Conservation (phyloP, 306 rosid species). For the Sicyos edulis region DNA sequence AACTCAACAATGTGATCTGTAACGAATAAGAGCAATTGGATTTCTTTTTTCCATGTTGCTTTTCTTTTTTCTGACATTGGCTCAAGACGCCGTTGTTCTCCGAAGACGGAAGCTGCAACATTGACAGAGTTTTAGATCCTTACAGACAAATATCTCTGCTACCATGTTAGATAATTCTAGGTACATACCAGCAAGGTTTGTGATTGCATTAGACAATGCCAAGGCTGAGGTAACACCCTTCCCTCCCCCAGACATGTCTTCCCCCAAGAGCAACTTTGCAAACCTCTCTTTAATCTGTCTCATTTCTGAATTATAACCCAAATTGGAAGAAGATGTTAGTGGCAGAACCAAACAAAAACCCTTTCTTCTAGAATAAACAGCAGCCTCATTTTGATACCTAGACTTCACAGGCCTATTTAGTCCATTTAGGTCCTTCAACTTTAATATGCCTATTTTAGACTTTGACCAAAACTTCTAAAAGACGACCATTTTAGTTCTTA, state of each 20-base stretch:
- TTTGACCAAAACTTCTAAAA: no score
- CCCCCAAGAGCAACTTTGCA: conserved; percentile 81
- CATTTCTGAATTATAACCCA: conserved; percentile 62
- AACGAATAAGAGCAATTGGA: conserved; percentile 80
- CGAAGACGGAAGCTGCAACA: conserved; percentile 79
- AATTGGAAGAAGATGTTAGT: background rate
- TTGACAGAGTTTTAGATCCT: background rate
- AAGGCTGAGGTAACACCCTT: conserved; percentile 93
- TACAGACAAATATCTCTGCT: background rate
- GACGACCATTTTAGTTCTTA: no score
- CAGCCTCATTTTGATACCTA: background rate
- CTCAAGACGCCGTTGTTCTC: conserved; percentile 78
- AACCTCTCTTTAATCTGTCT: conserved; percentile 92
- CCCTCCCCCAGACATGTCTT: conserved; percentile 99
- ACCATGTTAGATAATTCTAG: background rate
- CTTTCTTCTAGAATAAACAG: background rate
- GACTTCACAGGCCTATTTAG: background rate
- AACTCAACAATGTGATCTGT: conserved; percentile 81
- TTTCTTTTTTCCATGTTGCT: conserved; percentile 80
- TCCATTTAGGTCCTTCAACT: background rate
- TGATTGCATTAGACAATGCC: conserved; percentile 93
- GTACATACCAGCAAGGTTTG: conserved; percentile 80
- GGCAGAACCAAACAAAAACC: background rate
- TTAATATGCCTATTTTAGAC: background rate
- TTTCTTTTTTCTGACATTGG: conserved; percentile 77